Percentiles rank a stretch among this genome's conserved stretches.
These are phyloP conservation scores for Lumnitzera littorea DNA, from an alignment of 345 rosid species.

Conservation along the genomic window DNA sequence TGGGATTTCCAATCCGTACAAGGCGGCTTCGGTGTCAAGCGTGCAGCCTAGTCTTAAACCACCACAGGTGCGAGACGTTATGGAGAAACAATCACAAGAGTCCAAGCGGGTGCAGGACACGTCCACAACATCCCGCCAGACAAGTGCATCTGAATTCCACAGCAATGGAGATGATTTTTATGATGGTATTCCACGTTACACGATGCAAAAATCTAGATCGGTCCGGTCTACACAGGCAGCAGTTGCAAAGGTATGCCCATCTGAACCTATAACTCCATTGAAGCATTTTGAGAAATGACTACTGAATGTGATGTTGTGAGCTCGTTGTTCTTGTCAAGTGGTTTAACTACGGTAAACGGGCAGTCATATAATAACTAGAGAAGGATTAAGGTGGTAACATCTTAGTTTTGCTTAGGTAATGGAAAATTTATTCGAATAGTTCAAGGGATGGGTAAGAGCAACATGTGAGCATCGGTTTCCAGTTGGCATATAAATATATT, in stretches of 20 bases:
- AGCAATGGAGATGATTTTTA: constrained; percentile 33
- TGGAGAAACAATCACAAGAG: constrained; percentile 25
- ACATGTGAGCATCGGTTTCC: too few relatives aligned
- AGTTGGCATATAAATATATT: too few relatives aligned
- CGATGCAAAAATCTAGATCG: constrained; percentile 36
- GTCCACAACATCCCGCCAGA: constrained; percentile 3
- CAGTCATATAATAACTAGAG: too few relatives aligned
- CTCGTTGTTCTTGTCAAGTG: too few relatives aligned
- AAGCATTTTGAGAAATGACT: background rate
- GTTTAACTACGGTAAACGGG: too few relatives aligned
- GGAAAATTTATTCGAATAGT: too few relatives aligned
- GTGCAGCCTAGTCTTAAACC: constrained; percentile 13
- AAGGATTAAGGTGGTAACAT: too few relatives aligned
- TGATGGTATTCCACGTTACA: constrained; percentile 64
- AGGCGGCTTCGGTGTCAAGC: constrained; percentile 12
- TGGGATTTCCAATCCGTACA: constrained; percentile 31
- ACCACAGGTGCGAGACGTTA: constrained; percentile 11
- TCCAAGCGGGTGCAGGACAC: constrained; percentile 18
- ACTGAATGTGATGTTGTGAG: too few relatives aligned
- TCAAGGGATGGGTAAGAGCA: too few relatives aligned
- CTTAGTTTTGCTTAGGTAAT: too few relatives aligned
- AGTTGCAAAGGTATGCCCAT: constrained; percentile 43
- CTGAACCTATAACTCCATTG: background rate
- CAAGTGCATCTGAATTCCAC: constrained; percentile 9
- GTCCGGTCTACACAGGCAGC: constrained; percentile 43